A percentile compares a stretch with the other conserved stretches of the same genome.
These are phyloP conservation scores for Candida schatavii DNA, from an alignment of 805 yeast genomes.

Conservation along the genomic window DNA sequence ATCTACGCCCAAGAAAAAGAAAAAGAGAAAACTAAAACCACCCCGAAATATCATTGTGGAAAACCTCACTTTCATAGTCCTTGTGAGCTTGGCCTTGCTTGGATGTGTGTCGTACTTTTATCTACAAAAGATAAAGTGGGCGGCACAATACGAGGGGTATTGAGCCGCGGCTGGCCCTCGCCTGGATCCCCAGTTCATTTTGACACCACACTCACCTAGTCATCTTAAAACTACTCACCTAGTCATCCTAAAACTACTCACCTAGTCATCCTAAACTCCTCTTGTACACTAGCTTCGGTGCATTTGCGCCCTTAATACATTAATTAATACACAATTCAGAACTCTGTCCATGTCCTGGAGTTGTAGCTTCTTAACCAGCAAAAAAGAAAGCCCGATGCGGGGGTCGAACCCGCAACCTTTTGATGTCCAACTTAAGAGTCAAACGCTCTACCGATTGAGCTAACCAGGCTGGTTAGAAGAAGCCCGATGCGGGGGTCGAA, in stretches of 20 bases:
- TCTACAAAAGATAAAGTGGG: conserved; percentile 21
- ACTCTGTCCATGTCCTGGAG: not conserved
- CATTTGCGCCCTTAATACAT: too few species aligned
- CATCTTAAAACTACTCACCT: too few species aligned
- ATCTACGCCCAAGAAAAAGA: conserved; percentile 9
- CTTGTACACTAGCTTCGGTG: too few species aligned
- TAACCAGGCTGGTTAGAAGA: conserved; percentile 8
- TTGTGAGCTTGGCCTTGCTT: conserved; percentile 13
- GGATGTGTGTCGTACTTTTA: conserved; percentile 15
- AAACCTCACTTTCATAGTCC: conserved; percentile 10
- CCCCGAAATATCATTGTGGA: conserved; percentile 7
- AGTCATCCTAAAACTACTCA: too few species aligned
- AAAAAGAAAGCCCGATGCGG: conserved; percentile 3
- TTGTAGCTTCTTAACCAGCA: not conserved
- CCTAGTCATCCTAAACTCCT: too few species aligned
- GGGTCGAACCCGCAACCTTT: conserved; percentile 5
- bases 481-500: conserved; percentile 35
- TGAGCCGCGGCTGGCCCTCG: too few species aligned
- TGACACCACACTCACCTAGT: too few species aligned
- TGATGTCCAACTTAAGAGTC: conserved; percentile 1
- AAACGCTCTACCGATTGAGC: conserved; percentile 4
- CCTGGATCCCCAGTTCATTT: too few species aligned
- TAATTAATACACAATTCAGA: too few species aligned
- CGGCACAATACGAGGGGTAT: conserved; percentile 1
- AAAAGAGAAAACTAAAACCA: conserved; percentile 3